These are phyloP conservation scores for Malassezia furfur DNA, from an alignment of 1,284 basidiomycete species.

Conservation along the genomic window DNA sequence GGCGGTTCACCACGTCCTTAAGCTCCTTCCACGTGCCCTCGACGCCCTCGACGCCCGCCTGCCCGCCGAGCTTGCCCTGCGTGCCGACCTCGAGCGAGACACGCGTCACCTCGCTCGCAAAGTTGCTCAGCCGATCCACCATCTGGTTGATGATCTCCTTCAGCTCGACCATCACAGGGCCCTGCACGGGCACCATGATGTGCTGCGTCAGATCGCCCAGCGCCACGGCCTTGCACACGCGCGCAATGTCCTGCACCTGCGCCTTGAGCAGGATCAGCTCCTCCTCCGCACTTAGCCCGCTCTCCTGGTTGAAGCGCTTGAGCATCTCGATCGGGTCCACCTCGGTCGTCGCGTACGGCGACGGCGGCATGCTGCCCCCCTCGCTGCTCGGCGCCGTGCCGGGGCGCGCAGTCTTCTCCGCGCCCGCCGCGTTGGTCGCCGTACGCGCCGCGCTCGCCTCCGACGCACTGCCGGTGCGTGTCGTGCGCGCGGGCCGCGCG, in stretches of 20 bases:
- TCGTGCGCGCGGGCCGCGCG: neutral
- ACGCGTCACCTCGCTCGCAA: constrained; percentile 87
- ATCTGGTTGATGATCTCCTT: constrained; percentile 97
- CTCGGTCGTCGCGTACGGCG: constrained; percentile 3
- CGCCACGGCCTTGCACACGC: constrained; percentile 92
- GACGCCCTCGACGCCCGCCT: constrained; percentile 48
- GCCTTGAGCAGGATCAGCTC: constrained; percentile 73
- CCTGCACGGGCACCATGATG: constrained; percentile 90
- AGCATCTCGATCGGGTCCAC: constrained; percentile 41
- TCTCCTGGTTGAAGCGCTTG: constrained; percentile 43
- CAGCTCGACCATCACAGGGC: constrained; percentile 90
- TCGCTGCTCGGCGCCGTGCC: neutral
- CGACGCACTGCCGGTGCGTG: neutral
- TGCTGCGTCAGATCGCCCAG: constrained; percentile 87
- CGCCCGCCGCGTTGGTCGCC: neutral
- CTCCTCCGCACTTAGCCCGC: constrained; percentile 57
- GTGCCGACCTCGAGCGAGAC: constrained; percentile 70
- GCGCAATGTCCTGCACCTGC: constrained; percentile 78
- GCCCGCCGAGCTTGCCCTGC: constrained; percentile 49
- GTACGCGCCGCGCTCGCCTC: neutral
- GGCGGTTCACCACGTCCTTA: constrained; percentile 49
- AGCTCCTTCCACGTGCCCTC: constrained; percentile 49
- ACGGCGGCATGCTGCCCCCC: neutral
- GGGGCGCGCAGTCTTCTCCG: neutral
- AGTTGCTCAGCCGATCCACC: constrained; percentile 73